These are phyloP conservation scores for Mycena sp. DNA, from an alignment of 1,284 basidiomycete genomes.

Conservation along the genomic window DNA sequence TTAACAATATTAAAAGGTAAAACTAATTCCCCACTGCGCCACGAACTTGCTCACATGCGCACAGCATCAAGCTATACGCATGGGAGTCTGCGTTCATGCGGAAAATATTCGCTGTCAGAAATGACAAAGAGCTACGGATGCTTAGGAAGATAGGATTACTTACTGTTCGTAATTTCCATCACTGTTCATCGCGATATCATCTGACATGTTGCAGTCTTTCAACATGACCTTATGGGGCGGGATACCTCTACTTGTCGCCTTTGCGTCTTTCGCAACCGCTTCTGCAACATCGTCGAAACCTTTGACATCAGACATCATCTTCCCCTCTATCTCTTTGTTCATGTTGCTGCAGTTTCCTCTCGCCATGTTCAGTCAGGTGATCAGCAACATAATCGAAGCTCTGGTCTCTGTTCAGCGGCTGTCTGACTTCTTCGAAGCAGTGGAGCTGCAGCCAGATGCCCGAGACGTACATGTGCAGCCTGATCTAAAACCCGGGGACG, in stretches of 20 bases:
- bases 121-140: slow-evolving; percentile 86
- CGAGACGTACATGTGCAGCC: slow-evolving; percentile 59
- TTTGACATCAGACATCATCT: slow-evolving; percentile 91
- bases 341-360: slow-evolving; percentile 91
- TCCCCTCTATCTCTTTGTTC: slow-evolving; percentile 94
- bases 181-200: neutral
- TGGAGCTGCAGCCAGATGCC: slow-evolving; percentile 85
- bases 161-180: slow-evolving; percentile 53
- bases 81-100: slow-evolving; percentile 92
- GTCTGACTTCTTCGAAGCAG: slow-evolving; percentile 78
- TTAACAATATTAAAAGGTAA: slow-evolving; percentile 82
- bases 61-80: slow-evolving; percentile 76
- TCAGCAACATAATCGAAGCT: slow-evolving; percentile 85
- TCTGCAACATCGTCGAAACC: slow-evolving; percentile 75
- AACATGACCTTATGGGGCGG: slow-evolving; percentile 73
- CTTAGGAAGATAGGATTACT: slow-evolving; percentile 83
- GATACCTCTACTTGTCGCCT: slow-evolving; percentile 73
- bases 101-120: slow-evolving; percentile 80
- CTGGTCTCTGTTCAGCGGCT: slow-evolving; percentile 88
- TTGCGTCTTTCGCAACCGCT: slow-evolving; percentile 88
- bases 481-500: slow-evolving; percentile 66
- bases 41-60: neutral
- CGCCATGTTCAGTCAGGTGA: slow-evolving; percentile 81
- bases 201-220: slow-evolving; percentile 52
- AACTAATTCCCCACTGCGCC: slow-evolving; percentile 42